phyloP scores from a whole-genome alignment of 495 filamentous ascomycete genomes.

The Pyrenopolyporus hunteri region DNA sequence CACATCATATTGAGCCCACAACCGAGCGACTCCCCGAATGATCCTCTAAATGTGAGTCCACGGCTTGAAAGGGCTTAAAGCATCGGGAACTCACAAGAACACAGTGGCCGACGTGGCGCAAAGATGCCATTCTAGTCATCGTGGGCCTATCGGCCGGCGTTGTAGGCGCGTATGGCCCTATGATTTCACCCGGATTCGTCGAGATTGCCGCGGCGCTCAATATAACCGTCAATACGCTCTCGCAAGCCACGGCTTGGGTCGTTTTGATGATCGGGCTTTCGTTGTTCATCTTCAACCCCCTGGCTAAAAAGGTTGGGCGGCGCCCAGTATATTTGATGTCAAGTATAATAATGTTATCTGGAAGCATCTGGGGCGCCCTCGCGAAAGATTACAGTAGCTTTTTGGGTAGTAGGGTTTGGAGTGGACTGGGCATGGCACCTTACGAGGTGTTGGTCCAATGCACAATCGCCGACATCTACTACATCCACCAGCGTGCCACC shows the following conservation, averaged over 20 bases:
- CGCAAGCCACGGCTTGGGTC: slow-evolving; percentile 48
- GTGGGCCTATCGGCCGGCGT: slow-evolving; percentile 61
- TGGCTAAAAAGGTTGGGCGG: slow-evolving; percentile 69
- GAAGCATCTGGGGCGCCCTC: slow-evolving; percentile 66
- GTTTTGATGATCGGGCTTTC: slow-evolving; percentile 45
- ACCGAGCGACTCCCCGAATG: slow-evolving; percentile 60
- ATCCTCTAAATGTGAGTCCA: slow-evolving; percentile 55
- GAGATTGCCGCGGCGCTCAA: slow-evolving; percentile 46
- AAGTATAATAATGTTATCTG: slow-evolving; percentile 62
- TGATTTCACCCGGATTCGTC: slow-evolving; percentile 58
- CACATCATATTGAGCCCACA: slow-evolving; percentile 61
- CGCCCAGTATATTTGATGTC: slow-evolving; percentile 66
- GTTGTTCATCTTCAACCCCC: slow-evolving; percentile 64
- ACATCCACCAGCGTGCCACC: slow-evolving; percentile 69
- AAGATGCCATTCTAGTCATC: slow-evolving; percentile 60
- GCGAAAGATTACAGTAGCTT: slow-evolving; percentile 62
- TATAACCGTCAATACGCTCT: slow-evolving; percentile 42
- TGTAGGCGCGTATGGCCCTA: slow-evolving; percentile 61
- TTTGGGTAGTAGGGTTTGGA: slow-evolving; percentile 55
- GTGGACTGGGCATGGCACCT: slow-evolving; percentile 62
- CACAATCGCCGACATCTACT: slow-evolving; percentile 63
- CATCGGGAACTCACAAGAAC: slow-evolving; percentile 26
- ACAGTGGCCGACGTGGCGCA: slow-evolving; percentile 59
- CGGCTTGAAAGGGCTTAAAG: background rate
- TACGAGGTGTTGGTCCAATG: slow-evolving; percentile 65